Base-by-base conservation (phyloP, 2,329 filamentous ascomycete genomes). In the Xylaria multiplex region DNA sequence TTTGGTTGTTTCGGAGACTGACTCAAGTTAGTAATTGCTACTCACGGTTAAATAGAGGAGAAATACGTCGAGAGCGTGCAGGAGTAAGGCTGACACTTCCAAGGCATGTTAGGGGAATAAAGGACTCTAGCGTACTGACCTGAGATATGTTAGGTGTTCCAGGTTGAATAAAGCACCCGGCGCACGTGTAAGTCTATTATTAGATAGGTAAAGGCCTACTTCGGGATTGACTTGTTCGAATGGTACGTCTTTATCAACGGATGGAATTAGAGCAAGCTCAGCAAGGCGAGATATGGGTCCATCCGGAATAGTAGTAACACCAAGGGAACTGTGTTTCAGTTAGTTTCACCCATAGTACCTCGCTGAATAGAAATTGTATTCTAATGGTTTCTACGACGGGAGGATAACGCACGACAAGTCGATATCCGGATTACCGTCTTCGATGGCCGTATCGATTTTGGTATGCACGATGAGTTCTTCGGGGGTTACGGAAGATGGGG, bases 91-190 rank as follows among this genome's bases (percentile, higher is more conserved):
- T 35, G 6, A 35, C 2, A 11, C 32, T 35, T 11, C 32, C 32
- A 11, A 35, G 32, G 8, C 32, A 35, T 11, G 32, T 35, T 7
- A 35, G 8, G 6, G 32, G 8, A 35, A 35, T 11, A 7, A 35
- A 35, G 32, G 32, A 35, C 32, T 35, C 6, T 7, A 35, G 32
- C 32, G 32, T 35, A 35, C 32, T 35, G 9, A 35, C 32, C 32
- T 35, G 37, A 93, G 83, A 16, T 89, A 85, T 0, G 86, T 89
- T 35, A 93, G 79, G 70, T 87, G 80, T 24, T 87, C 79, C 2
- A 93, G 78, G 53, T 86, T 82, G 72, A 91, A 90, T 2, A 93
- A 77, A 54, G 86, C 84, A 2, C 81, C 80, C 0, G 91, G 90
- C 1, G 91, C 79, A 14, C 79, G 78, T 2, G 75, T 77, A 3